Evolutionary conservation across 2,329 filamentous ascomycete genomes (phyloP).

Genomic region (Verticillium nubilum): DNA sequence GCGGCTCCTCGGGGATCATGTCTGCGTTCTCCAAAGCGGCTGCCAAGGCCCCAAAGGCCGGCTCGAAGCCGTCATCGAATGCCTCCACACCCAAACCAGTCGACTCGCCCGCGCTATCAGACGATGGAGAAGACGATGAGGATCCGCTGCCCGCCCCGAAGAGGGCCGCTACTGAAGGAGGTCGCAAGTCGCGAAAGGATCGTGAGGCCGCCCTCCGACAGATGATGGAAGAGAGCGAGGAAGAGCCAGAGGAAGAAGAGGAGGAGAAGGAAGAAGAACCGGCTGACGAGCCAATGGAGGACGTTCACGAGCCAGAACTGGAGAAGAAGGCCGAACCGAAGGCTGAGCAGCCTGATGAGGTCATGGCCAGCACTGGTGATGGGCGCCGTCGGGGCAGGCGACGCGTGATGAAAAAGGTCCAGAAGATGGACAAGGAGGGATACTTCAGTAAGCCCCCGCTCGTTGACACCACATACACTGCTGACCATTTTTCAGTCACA

Average conservation of each 20-base stretch:
- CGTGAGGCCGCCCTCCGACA: constrained; percentile 60
- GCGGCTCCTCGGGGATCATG: constrained; percentile 60
- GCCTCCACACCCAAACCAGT: not conserved
- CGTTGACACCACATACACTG: not conserved
- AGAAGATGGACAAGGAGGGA: constrained; percentile 79
- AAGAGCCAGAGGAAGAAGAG: constrained; percentile 44
- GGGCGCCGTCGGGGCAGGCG: constrained; percentile 72
- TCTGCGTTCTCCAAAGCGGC: constrained; percentile 68
- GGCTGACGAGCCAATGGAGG: constrained; percentile 32
- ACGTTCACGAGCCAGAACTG: constrained; percentile 30
- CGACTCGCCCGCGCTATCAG: constrained; percentile 39
- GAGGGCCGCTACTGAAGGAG: constrained; percentile 20
- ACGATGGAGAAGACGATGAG: constrained; percentile 46
- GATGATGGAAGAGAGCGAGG: constrained; percentile 74
- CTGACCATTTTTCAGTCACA: constrained; percentile 55
- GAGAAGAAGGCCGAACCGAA: constrained; percentile 25
- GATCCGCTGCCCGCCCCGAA: constrained; percentile 41
- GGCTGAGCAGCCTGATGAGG: constrained; percentile 38
- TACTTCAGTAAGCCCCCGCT: constrained; percentile 66
- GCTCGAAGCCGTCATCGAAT: constrained; percentile 1
- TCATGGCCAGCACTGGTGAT: constrained; percentile 44
- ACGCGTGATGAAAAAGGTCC: constrained; percentile 82
- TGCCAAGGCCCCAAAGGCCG: constrained; percentile 16
- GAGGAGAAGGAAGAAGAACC: constrained; percentile 41
- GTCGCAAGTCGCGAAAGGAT: constrained; percentile 47